Base-by-base conservation (phyloP, 768 basidiomycete genomes). In the Agaricus subrufescens region DNA sequence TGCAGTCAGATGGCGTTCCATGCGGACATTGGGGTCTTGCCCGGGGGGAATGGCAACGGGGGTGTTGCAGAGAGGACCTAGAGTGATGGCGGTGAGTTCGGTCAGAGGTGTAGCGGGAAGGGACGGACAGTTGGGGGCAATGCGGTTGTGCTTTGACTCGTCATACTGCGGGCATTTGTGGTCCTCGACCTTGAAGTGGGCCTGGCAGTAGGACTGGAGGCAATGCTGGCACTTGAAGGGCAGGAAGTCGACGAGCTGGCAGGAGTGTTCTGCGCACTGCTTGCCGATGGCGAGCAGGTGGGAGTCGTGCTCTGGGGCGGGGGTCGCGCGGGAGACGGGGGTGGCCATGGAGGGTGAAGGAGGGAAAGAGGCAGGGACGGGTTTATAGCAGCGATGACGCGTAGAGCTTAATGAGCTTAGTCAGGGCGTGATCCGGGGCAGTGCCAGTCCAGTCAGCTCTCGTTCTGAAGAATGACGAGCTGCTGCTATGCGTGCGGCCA, bases 151-250 rank as follows among this genome's bases (percentile, higher is more conserved):
- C 65, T 84, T 84, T 61, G 70, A 74, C 65, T 86, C 83, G 61
- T 92, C 87, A 63, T 86, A 91, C 62, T 86, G 76, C 2, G 78
- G 67, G 65, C 92, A 91, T 38, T 69, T 73, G 63, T 94, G 91
- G 2, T 76, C 77, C 15, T 78, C 72, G 11, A 86, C 87, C 58
- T 79, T 80, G 73, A 86, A 93, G 65, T 94, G 91, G 11, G 91
- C 87, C 42, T 83, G 82, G 62, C 92, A 94, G 72, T 84, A 94
- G 0, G 77, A 74, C 14, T 76, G 68, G 12, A 76, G 65, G 67
- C 91, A 94, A 63, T 91, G 89, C 49, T 89, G 85, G 67, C 91
- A 94, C 70, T 86, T 88, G 77, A 93, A 88, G 0, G 91, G 91
- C 10, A 94, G 74, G 61, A 92, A 93, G 74, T 94, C 91, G 65